Percentiles rank a stretch among this genome's conserved stretches.
phyloP scores from a whole-genome alignment of 768 basidiomycete species.

The Chalciporus pseudorubinellus region DNA sequence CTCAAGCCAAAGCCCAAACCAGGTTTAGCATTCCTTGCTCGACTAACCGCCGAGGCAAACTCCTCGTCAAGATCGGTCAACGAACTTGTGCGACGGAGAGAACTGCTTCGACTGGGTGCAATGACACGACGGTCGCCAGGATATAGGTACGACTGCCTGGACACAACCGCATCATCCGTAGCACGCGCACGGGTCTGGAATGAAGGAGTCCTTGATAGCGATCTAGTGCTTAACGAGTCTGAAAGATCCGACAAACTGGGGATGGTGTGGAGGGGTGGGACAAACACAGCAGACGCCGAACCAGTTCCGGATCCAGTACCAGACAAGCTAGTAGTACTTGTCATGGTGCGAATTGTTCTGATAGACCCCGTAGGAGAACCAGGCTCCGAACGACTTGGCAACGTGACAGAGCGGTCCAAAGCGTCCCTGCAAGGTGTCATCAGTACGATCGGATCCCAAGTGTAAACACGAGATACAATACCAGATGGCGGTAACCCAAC shows the following conservation, averaged over 20 bases:
- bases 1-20: conserved; percentile 46
- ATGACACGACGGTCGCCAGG: conserved; percentile 74
- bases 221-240: conserved; percentile 37
- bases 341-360: conserved; percentile 62
- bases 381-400: conserved; percentile 43
- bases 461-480: conserved; percentile 33
- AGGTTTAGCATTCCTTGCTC: conserved; percentile 40
- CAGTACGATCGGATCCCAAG: not conserved
- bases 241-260: conserved; percentile 73
- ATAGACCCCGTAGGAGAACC: conserved; percentile 59
- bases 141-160: conserved; percentile 64
- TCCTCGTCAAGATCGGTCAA: conserved; percentile 73
- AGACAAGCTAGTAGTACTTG: conserved; percentile 40
- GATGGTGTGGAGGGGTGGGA: conserved; percentile 69
- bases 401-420: conserved; percentile 59
- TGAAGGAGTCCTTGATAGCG: conserved; percentile 44
- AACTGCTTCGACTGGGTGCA: conserved; percentile 60
- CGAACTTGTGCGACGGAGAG: conserved; percentile 63
- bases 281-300: conserved; percentile 72
- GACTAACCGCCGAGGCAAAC: conserved; percentile 44
- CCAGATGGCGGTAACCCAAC: conserved; percentile 93
- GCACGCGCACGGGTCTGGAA: conserved; percentile 62
- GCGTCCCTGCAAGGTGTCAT: conserved; percentile 58
- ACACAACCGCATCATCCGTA: conserved; percentile 71
- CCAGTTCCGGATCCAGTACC: conserved; percentile 40